Base-by-base conservation (phyloP, 257 asterid genomes). In the Fraxinus americana region DNA sequence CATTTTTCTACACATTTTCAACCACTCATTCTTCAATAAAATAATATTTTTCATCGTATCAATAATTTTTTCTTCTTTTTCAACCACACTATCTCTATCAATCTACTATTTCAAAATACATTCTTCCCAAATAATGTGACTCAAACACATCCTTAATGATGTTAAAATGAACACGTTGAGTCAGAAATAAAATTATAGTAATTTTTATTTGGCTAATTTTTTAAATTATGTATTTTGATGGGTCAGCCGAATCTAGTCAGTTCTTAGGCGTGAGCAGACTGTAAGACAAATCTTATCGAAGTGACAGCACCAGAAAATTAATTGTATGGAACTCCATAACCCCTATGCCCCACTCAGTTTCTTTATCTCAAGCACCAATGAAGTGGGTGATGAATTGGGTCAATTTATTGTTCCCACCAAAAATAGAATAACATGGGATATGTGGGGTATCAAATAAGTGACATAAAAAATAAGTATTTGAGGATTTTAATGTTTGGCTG, bases 281-380 rank as follows among this genome's bases (percentile, higher is more conserved):
- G 35, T 12, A 63, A 63, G 69, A 63, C 69, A 63, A 63, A 63
- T 63, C 34, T 63, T 27, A 27, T 63, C 69, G 36, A 63, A 63
- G 69, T 27, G 69, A 63, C 69, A 25, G 69, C 69, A 63, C 69
- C 69, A 63, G n/a, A 25, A 63, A 63, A 57, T 57, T 17, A 45
- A 43, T 48, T 48, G 54, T 48, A 25, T 63, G 69, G 69, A 63
- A 63, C 72, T 25, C 63, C 72, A 14, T 67, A 63, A 39, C 29
- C 75, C 21, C 36, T 27, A 27, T 63, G 69, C 36, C 69, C 69
- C 69, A 63, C 69, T 10, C 19, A 2, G 17, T 12, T 63, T 63
- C 35, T 63, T 61, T 63, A 63, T 23, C 67, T 59, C 32, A 59
- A 16, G 29, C 67, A 25, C 67, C 67, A 59, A 7, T 59, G 69